Conservation (phyloP, 1,284 basidiomycete species). For the Apiotrichum gracile region DNA sequence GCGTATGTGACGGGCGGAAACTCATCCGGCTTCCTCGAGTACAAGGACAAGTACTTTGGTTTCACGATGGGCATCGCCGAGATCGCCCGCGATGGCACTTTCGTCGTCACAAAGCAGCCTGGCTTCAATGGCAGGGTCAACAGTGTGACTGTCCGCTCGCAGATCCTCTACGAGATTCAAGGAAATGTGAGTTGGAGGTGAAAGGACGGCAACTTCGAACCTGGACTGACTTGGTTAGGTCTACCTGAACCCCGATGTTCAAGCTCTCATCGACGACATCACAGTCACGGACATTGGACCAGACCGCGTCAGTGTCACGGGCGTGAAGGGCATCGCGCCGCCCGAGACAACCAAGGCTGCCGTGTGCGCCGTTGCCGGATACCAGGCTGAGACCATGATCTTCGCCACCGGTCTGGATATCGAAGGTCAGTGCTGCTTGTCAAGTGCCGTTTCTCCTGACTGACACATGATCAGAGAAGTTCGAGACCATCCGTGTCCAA, state of each 20-base stretch:
- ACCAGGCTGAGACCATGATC: constrained; percentile 20
- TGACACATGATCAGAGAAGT: constrained; percentile 13
- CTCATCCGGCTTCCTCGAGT: constrained; percentile 19
- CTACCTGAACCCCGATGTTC: constrained; percentile 29
- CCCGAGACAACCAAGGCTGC: constrained; percentile 26
- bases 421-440: neutral
- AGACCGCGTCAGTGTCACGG: constrained; percentile 20
- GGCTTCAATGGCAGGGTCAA: constrained; percentile 12
- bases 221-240: neutral
- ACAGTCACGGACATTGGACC: constrained; percentile 9
- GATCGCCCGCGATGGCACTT: constrained; percentile 20
- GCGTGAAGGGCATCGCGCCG: constrained; percentile 20
- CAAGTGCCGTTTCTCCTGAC: neutral
- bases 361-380: constrained; percentile 22
- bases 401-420: constrained; percentile 21
- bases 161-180: constrained; percentile 21
- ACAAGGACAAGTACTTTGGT: constrained; percentile 17
- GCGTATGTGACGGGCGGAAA: constrained; percentile 29
- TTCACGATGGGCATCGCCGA: constrained; percentile 27
- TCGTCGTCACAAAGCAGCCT: constrained; percentile 15
- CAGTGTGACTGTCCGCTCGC: constrained; percentile 11
- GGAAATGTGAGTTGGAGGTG: constrained; percentile 17
- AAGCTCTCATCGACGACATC: constrained; percentile 21
- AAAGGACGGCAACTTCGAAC: no score
- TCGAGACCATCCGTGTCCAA: constrained; percentile 18